Evolutionary conservation across 345 rosid genomes (phyloP).

Genomic region (Eucalyptus polybractea): DNA sequence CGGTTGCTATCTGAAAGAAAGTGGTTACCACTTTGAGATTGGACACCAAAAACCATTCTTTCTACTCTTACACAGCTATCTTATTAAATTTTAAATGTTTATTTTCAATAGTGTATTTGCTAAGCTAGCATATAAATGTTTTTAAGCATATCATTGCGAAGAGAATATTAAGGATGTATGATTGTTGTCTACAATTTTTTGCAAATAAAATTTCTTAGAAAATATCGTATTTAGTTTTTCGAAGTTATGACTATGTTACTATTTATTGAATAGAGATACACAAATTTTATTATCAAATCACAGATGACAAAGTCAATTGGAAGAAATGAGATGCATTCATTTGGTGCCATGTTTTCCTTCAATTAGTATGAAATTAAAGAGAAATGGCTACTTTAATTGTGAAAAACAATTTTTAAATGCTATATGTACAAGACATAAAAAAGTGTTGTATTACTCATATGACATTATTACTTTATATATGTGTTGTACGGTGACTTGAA

Average conservation of each 20-base stretch:
- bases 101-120: neutral
- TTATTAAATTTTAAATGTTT: neutral
- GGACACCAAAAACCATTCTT: neutral
- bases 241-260: rapidly evolving
- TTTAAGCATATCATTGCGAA: neutral
- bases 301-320: too few species aligned
- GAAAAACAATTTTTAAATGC: neutral
- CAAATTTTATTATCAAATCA: neutral
- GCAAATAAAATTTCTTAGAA: neutral
- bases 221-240: neutral
- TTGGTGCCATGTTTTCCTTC: too few species aligned
- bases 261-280: neutral
- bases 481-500: neutral
- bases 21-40: neutral
- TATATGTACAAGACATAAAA: neutral
- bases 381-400: neutral
- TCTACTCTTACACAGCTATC: neutral
- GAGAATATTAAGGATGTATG: neutral
- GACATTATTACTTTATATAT: neutral
- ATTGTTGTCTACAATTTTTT: neutral
- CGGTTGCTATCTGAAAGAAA: neutral
- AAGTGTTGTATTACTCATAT: neutral
- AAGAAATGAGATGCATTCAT: too few species aligned
- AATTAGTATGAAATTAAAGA: neutral
- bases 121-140: neutral